A percentile compares a stretch with the other conserved stretches of the same genome.
These are phyloP conservation scores for Cystoisospora suis DNA, from an alignment of 169 alveolate species.

Conservation along the genomic window DNA sequence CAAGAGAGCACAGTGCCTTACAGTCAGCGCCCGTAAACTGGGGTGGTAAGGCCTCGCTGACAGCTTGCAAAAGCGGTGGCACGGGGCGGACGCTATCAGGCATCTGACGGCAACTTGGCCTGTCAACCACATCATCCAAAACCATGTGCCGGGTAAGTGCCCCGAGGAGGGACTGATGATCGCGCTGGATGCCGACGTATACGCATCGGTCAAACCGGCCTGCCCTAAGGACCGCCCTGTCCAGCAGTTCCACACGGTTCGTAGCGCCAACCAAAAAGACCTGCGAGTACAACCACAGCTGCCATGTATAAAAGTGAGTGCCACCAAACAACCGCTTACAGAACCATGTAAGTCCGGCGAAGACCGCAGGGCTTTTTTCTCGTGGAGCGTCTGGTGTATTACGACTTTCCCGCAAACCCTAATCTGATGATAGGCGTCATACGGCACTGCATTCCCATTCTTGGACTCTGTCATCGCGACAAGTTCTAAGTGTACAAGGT, in stretches of 20 bases:
- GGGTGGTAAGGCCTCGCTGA: conserved; percentile 4
- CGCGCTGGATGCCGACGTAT: conserved; percentile 69
- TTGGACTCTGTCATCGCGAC: too few relatives aligned
- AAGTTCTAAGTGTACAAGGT: too few relatives aligned
- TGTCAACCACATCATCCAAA: not conserved
- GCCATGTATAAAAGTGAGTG: too few relatives aligned
- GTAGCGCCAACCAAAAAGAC: conserved; percentile 95
- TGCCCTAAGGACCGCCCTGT: conserved; percentile 93
- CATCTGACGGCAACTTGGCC: not conserved
- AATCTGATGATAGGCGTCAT: too few relatives aligned
- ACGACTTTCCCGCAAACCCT: too few relatives aligned
- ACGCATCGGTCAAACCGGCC: conserved; percentile 88
- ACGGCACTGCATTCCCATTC: too few relatives aligned
- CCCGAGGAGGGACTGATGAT: conserved; percentile 68
- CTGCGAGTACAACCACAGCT: conserved; percentile 59
- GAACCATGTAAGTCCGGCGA: too few relatives aligned
- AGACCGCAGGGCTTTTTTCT: too few relatives aligned
- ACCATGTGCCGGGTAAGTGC: conserved; percentile 61
- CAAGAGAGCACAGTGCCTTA: conserved; percentile 28
- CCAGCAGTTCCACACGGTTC: conserved; percentile 93
- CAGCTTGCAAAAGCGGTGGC: not conserved
- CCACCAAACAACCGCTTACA: too few relatives aligned
- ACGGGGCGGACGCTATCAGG: not conserved
- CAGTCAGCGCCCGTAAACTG: conserved; percentile 63
- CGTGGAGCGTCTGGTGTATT: too few relatives aligned